phyloP scores from a whole-genome alignment of 2,329 filamentous ascomycete genomes.

The Curvularia sp. region DNA sequence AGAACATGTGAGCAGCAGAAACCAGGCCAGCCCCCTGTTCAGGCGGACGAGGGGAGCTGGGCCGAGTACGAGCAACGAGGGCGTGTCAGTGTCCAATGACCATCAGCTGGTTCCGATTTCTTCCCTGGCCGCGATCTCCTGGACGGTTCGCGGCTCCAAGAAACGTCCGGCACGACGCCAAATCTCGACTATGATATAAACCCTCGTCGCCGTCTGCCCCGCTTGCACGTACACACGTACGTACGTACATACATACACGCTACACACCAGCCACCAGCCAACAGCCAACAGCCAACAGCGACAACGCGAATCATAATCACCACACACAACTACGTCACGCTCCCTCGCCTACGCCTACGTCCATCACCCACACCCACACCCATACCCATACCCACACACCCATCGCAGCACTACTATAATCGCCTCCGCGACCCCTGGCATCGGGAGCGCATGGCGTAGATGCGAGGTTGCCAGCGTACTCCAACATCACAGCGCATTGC shows the following conservation, averaged over 20 bases:
- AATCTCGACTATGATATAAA: not conserved
- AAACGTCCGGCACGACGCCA: conserved; percentile 13
- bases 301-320: not conserved
- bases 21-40: not conserved
- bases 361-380: no score
- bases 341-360: no score
- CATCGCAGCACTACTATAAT: not conserved
- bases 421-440: not conserved
- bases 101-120: conserved; percentile 44
- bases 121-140: conserved; percentile 21
- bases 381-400: conserved; percentile 7
- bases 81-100: conserved; percentile 13
- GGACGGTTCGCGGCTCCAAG: conserved; percentile 26
- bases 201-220: not conserved
- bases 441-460: conserved; percentile 7
- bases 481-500: conserved; percentile 6
- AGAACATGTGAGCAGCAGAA: not conserved
- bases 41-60: conserved; percentile 1
- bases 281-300: no score
- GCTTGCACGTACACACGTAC: conserved; percentile 1
- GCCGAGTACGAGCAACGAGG: not conserved
- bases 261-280: not conserved
- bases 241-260: not conserved
- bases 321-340: not conserved
- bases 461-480: conserved; percentile 2